phyloP scores from a whole-genome alignment of 257 asterid genomes.

The Primulina eburnea region DNA sequence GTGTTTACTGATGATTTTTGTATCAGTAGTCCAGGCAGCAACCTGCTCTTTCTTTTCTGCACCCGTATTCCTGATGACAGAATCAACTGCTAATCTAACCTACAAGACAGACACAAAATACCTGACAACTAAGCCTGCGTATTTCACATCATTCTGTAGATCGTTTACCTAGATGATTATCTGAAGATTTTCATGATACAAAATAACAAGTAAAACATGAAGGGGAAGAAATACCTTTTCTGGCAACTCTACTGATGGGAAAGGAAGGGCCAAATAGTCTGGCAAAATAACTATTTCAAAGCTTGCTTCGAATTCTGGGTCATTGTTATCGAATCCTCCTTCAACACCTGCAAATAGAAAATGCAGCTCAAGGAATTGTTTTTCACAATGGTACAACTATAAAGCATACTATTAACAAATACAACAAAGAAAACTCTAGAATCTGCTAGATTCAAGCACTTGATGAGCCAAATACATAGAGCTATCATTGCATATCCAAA shows the following conservation, averaged over 20 bases:
- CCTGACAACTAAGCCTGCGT: not conserved
- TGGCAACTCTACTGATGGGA: slow-evolving; percentile 95
- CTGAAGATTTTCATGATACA: slow-evolving; percentile 7
- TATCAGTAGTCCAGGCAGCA: slow-evolving; percentile 93
- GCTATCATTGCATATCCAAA: not conserved
- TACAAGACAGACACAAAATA: slow-evolving; percentile 30
- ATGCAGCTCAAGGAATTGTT: slow-evolving; percentile 2
- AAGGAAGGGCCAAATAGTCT: slow-evolving; percentile 68
- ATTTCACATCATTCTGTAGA: not conserved
- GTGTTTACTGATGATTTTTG: slow-evolving; percentile 65
- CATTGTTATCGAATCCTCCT: slow-evolving; percentile 88
- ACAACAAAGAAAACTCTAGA: slow-evolving; percentile 10
- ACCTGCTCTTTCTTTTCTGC: slow-evolving; percentile 94
- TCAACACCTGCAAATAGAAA: slow-evolving; percentile 57
- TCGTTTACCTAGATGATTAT: not conserved
- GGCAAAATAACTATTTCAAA: slow-evolving; percentile 76
- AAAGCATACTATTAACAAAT: slow-evolving; percentile 5
- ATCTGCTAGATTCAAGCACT: slow-evolving; percentile 7
- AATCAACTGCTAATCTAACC: slow-evolving; percentile 94
- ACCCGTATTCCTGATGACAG: slow-evolving; percentile 69
- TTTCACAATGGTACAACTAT: slow-evolving; percentile 1
- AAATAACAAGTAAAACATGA: slow-evolving; percentile 8
- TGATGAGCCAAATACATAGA: slow-evolving; percentile 13
- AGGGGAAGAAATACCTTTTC: slow-evolving; percentile 59
- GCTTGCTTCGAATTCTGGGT: slow-evolving; percentile 70